Percentiles rank a stretch among this genome's conserved stretches.
These are phyloP conservation scores for Saccharomycopsis guyanensis DNA, from an alignment of 805 yeast genomes.

Conservation along the genomic window DNA sequence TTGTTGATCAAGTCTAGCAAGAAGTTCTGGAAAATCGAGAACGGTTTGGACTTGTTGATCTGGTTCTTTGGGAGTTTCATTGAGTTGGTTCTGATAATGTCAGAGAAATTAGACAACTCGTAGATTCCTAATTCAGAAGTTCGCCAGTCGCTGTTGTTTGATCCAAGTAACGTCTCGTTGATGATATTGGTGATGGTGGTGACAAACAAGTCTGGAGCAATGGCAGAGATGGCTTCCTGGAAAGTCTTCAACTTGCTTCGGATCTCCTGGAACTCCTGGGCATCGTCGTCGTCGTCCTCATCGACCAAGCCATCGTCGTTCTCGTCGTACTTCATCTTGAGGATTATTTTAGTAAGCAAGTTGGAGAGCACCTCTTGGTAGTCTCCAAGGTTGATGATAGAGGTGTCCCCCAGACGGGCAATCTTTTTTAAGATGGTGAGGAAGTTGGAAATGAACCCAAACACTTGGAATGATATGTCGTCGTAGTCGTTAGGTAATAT, in stretches of 20 bases:
- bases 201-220: conserved; percentile 52
- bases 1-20: conserved; percentile 40
- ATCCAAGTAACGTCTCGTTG: conserved; percentile 36
- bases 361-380: conserved; percentile 48
- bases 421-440: conserved; percentile 60
- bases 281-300: conserved; percentile 62
- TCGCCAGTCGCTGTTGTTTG: conserved; percentile 53
- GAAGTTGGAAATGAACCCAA: conserved; percentile 72
- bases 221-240: conserved; percentile 72
- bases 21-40: conserved; percentile 52
- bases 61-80: conserved; percentile 62
- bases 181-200: conserved; percentile 56
- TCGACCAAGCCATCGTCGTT: conserved; percentile 50
- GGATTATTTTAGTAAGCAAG: conserved; percentile 59
- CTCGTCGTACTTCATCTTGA: conserved; percentile 77
- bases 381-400: conserved; percentile 27
- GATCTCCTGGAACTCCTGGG: conserved; percentile 72
- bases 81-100: conserved; percentile 69
- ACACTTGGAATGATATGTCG: conserved; percentile 77
- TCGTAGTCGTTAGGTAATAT: conserved; percentile 80
- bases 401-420: conserved; percentile 33
- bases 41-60: conserved; percentile 59
- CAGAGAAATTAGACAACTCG: conserved; percentile 74
- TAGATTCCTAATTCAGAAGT: conserved; percentile 78
- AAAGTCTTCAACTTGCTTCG: conserved; percentile 66